Conservation (phyloP, 306 rosid species). For the Pyrus communis region DNA sequence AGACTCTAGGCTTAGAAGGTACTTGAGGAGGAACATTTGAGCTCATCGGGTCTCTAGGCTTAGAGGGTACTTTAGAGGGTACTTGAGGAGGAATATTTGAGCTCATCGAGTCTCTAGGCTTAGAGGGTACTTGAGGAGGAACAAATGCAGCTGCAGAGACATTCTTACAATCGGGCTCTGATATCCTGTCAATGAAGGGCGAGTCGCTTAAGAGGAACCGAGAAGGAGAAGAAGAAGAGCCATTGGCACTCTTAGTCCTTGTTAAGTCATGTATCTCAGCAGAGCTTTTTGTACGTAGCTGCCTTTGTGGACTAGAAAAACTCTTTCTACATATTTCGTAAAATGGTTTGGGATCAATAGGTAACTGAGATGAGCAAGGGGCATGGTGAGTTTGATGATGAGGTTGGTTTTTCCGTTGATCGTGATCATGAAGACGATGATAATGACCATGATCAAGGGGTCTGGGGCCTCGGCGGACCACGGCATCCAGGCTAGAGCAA, state of each 20-base stretch:
- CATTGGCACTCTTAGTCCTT: neutral
- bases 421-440: slow-evolving; percentile 8
- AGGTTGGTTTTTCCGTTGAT: slow-evolving; percentile 18
- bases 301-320: slow-evolving; percentile 23
- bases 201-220: slow-evolving; percentile 39
- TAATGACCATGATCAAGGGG: slow-evolving; percentile 1
- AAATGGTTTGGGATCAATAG: slow-evolving; percentile 51
- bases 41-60: slow-evolving; percentile 13
- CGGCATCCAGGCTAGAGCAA: slow-evolving; percentile 41
- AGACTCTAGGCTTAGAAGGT: slow-evolving; percentile 13
- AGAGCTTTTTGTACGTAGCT: slow-evolving; percentile 39
- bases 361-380: slow-evolving; percentile 70
- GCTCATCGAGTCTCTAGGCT: slow-evolving; percentile 13
- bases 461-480: slow-evolving; percentile 24
- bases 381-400: slow-evolving; percentile 10
- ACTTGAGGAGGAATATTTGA: neutral
- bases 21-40: neutral
- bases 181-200: slow-evolving; percentile 43
- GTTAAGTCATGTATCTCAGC: slow-evolving; percentile 27
- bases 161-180: slow-evolving; percentile 21
- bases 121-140: slow-evolving; percentile 14
- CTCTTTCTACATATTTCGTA: slow-evolving; percentile 44
- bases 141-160: slow-evolving; percentile 4
- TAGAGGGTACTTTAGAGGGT: neutral
- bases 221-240: slow-evolving; percentile 23